These are phyloP conservation scores for Saccharomyces pastorianus DNA, from an alignment of 1,139 yeast genomes.

Conservation along the genomic window DNA sequence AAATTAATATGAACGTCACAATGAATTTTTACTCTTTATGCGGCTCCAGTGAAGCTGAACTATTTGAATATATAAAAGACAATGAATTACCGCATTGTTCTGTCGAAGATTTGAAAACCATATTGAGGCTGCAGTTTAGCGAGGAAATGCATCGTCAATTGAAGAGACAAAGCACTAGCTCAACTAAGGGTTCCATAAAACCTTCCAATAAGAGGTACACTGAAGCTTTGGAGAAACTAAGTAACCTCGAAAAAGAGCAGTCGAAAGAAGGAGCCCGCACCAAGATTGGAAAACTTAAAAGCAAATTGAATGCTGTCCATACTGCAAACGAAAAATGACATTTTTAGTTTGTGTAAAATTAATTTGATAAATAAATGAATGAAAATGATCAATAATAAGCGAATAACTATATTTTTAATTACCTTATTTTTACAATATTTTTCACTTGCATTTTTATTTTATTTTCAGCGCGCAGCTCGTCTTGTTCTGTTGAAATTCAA, in stretches of 20 bases:
- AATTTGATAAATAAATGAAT: background rate
- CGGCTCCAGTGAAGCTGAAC: constrained; percentile 17
- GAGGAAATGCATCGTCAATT: constrained; percentile 32
- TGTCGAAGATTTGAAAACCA: constrained; percentile 30
- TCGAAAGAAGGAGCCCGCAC: background rate
- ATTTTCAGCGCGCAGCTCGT: background rate
- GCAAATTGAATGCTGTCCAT: background rate
- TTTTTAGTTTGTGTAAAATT: background rate
- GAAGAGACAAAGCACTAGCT: constrained; percentile 14
- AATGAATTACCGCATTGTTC: constrained; percentile 29
- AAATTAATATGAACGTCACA: constrained; percentile 52
- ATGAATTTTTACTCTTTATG: constrained; percentile 50
- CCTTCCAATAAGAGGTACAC: constrained; percentile 21
- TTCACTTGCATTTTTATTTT: background rate
- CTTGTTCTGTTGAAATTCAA: background rate
- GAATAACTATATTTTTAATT: background rate
- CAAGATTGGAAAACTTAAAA: background rate
- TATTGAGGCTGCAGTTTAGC: constrained; percentile 42
- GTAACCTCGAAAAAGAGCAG: constrained; percentile 2
- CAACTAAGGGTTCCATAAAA: constrained; percentile 13
- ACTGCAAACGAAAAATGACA: background rate
- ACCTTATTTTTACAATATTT: background rate
- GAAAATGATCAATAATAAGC: background rate
- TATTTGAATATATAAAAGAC: constrained; percentile 28
- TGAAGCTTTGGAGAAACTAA: constrained; percentile 21